Evolutionary conservation across 805 yeast genomes (phyloP), one percentile per base, ranked within the genome.

Genomic region (Myxozyma melibiosi): DNA sequence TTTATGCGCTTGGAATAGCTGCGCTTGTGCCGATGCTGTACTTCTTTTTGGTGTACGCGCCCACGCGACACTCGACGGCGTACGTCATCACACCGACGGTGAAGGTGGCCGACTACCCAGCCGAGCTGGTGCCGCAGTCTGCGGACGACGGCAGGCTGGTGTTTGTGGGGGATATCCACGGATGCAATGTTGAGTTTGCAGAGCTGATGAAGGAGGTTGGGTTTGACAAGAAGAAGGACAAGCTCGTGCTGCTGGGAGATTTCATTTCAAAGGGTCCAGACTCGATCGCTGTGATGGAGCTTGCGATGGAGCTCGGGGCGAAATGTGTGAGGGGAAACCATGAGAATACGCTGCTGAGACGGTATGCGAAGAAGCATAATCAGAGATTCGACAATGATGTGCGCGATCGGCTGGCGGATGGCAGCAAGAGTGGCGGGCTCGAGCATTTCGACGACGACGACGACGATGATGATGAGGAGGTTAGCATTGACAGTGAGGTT

Each of bases 321-420:
- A 83, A 81, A 52, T 90, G 96, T 68, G 82, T 91, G 2, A 74
- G 94, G 57, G 97, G 98, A 0, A 91, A 91, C 74, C 97, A 92
- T 71, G 98, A 91, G 71, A 77, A 85, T 59, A 84, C 83, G 58
- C 80, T 86, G 9, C 68, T 91, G 63, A 78, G 83, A 53, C 74
- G 84, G 66, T 89, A 89, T 67, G 82, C 85, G 24, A 81, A 73
- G 57, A 78, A 74, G 65, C 90, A 83, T 70, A 79, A 80, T 25
- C 71, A 83, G 43, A 28, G 34, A 16, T 60, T 60, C 25, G 64
- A 60, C 41, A 60, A 60, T 35, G 53, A 65, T 65, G 39, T 63
- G 25, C 60, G 61, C n/a, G 62, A 63, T 20, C 43, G 62, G 18
- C 51, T 62, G 18, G 27, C 30, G 16, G 61, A 56, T 25, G 64